These are phyloP conservation scores for Solanum corneliomulleri DNA, from an alignment of 257 asterid genomes.

Conservation along the genomic window DNA sequence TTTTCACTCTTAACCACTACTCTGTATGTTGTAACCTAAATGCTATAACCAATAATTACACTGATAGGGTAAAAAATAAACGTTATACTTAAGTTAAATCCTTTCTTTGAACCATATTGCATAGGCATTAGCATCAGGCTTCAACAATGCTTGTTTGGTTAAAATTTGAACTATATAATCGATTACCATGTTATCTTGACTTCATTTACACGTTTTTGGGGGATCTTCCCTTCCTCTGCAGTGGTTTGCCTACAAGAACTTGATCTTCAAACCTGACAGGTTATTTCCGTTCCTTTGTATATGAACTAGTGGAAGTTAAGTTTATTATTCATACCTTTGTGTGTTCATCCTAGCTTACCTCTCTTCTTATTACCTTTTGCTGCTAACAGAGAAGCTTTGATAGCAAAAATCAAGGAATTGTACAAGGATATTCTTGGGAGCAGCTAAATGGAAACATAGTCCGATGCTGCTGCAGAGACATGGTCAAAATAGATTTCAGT, in stretches of 20 bases:
- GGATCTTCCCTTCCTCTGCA: conserved; percentile 16
- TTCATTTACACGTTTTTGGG: neutral
- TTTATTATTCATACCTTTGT: neutral
- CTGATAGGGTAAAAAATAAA: neutral
- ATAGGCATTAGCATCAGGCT: neutral
- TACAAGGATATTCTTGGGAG: conserved; percentile 55
- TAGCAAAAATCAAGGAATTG: conserved; percentile 43
- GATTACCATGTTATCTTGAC: neutral
- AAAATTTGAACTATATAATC: neutral
- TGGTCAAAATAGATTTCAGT: neutral
- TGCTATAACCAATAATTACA: neutral
- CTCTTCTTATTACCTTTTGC: neutral
- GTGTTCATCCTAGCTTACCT: neutral
- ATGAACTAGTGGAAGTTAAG: neutral
- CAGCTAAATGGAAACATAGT: conserved; percentile 19
- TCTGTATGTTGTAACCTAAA: neutral
- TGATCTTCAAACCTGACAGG: conserved; percentile 59
- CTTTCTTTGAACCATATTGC: neutral
- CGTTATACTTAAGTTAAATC: neutral
- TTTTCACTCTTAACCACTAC: neutral
- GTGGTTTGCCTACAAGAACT: conserved; percentile 83
- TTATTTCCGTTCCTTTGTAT: neutral
- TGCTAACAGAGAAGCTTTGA: conserved; percentile 60
- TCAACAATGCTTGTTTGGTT: neutral
- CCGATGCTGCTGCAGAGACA: neutral